Percentiles rank a stretch among this genome's conserved stretches.
These are phyloP conservation scores for Elsinoe necatrix DNA, from an alignment of 2,329 filamentous ascomycete genomes.

Conservation along the genomic window DNA sequence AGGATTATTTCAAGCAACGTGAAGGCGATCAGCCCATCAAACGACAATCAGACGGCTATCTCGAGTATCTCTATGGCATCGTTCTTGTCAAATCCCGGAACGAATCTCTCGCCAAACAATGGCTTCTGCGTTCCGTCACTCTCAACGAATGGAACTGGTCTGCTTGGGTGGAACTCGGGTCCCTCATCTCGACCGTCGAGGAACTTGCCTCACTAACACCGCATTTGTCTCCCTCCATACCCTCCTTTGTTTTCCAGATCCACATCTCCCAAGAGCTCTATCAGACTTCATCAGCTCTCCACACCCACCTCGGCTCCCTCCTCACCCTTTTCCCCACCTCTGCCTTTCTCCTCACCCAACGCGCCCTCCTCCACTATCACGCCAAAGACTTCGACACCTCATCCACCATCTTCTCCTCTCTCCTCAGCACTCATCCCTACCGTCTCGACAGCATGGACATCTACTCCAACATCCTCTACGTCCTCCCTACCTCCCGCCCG, in stretches of 20 bases:
- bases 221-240: constrained; percentile 77
- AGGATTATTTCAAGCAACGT: constrained; percentile 69
- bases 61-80: constrained; percentile 88
- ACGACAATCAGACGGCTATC: constrained; percentile 63
- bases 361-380: constrained; percentile 81
- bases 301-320: constrained; percentile 67
- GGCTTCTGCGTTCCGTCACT: constrained; percentile 80
- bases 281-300: constrained; percentile 68
- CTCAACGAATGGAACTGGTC: constrained; percentile 94
- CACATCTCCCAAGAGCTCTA: constrained; percentile 88
- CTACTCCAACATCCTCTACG: constrained; percentile 95
- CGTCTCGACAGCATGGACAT: constrained; percentile 86
- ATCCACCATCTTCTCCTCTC: constrained; percentile 55
- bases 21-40: constrained; percentile 27
- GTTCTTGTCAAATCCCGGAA: constrained; percentile 86
- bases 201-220: constrained; percentile 53
- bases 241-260: constrained; percentile 89
- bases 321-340: constrained; percentile 78
- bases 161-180: constrained; percentile 87
- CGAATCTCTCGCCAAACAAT: constrained; percentile 72
- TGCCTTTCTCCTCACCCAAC: constrained; percentile 82
- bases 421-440: constrained; percentile 58
- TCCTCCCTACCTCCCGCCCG: constrained; percentile 68
- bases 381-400: constrained; percentile 66
- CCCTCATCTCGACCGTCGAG: constrained; percentile 68